Evolutionary conservation across 352 stramenopile genomes (phyloP).

Genomic region (Albugo laibachii): DNA sequence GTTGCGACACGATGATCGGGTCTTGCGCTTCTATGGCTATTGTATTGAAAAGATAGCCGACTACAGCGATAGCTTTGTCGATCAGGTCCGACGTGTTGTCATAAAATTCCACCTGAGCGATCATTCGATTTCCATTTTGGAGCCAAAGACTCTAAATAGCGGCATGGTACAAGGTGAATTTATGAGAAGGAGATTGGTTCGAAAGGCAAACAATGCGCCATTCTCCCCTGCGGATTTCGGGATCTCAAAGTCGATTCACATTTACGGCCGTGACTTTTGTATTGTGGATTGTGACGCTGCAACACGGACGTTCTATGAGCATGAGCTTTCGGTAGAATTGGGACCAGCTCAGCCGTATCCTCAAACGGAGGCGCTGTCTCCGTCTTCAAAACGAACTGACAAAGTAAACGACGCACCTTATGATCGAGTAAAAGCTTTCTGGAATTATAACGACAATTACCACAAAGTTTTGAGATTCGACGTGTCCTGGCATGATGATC

Average conservation of each 20-base stretch:
- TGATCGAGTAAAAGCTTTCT: constrained; percentile 17
- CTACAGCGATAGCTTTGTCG: constrained; percentile 7
- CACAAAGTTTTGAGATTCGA: constrained; percentile 83
- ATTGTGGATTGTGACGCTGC: constrained; percentile 79
- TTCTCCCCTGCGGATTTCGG: constrained; percentile 57
- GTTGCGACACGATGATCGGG: constrained; percentile 53
- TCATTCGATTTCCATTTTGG: constrained; percentile 66
- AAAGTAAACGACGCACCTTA: constrained; percentile 19
- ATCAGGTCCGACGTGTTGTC: constrained; percentile 31
- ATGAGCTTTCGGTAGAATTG: constrained; percentile 15
- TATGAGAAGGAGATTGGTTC: constrained; percentile 40
- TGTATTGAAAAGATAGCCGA: constrained; percentile 48
- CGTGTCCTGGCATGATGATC: constrained; percentile 80
- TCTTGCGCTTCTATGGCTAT: constrained; percentile 83
- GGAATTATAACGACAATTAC: constrained; percentile 37
- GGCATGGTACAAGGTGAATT: constrained; percentile 80
- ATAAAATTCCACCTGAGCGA: constrained; percentile 75
- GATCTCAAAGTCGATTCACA: constrained; percentile 44
- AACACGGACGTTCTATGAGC: constrained; percentile 65
- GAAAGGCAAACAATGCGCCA: constrained; percentile 12
- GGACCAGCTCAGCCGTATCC: constrained; percentile 41
- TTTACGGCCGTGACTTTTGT: constrained; percentile 66
- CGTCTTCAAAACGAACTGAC: constrained; percentile 9
- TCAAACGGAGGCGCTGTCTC: constrained; percentile 19
- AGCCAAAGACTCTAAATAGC: constrained; percentile 73